Percentiles rank a stretch among this genome's conserved stretches.
These are phyloP conservation scores for Musa beccarii DNA, from an alignment of 176 grass and related monocot species.

Conservation along the genomic window DNA sequence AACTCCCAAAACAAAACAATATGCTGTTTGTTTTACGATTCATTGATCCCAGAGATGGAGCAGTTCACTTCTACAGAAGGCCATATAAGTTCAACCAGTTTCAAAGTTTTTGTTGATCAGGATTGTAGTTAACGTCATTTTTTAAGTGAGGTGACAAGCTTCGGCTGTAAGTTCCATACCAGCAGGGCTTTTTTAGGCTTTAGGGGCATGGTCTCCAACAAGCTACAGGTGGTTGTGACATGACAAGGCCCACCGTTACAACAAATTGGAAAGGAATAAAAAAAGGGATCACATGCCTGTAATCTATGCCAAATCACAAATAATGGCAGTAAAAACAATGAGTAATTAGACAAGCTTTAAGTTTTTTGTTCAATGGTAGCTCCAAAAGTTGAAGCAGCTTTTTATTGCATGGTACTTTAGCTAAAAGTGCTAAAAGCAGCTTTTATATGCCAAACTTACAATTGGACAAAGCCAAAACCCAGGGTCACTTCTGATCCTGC, in stretches of 20 bases:
- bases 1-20: no score
- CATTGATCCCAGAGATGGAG: no score
- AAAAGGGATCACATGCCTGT: neutral
- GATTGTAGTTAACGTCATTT: no score
- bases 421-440: neutral
- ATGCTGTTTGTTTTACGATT: no score
- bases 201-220: neutral
- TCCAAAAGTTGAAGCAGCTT: neutral
- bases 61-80: no score
- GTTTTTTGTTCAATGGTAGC: neutral
- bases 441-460: constrained; percentile 42
- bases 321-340: neutral
- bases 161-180: neutral
- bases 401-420: neutral
- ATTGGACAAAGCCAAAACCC: constrained; percentile 83
- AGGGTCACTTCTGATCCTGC: constrained; percentile 63
- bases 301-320: neutral
- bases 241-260: neutral
- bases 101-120: no score
- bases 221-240: neutral
- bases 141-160: neutral
- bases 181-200: no score
- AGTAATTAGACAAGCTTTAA: neutral
- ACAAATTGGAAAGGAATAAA: neutral
- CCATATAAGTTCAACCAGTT: no score